Percentiles rank a stretch among this genome's conserved stretches.
Evolutionary conservation across 164 flowering plant genomes (phyloP).

Genomic region (Macadamia integrifolia): DNA sequence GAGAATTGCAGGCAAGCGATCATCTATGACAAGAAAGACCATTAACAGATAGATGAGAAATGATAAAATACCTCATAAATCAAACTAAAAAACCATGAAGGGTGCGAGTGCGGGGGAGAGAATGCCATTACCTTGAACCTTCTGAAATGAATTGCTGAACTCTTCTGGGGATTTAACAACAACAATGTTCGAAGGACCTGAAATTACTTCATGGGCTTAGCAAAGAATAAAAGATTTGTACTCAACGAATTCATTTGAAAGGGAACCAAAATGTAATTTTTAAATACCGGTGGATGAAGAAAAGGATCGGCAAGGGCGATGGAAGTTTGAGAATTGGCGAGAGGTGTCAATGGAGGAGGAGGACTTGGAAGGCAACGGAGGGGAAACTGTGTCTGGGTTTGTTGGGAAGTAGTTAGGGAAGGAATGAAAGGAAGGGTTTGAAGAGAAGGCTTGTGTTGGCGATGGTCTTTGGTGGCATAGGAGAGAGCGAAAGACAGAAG

Average conservation of each 20-base stretch:
- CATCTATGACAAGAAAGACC: constrained; percentile 31
- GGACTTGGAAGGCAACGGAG: background rate
- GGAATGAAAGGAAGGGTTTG: background rate
- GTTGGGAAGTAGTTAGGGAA: background rate
- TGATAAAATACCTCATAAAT: background rate
- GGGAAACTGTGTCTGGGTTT: background rate
- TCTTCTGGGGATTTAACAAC: constrained; percentile 38
- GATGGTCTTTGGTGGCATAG: background rate
- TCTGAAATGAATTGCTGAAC: constrained; percentile 25
- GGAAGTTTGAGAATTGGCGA: background rate
- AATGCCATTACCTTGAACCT: constrained; percentile 37
- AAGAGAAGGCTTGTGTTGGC: background rate
- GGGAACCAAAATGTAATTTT: background rate
- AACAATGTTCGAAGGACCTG: constrained; percentile 41
- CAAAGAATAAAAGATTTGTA: too few relatives aligned
- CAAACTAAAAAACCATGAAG: background rate
- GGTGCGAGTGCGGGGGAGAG: background rate
- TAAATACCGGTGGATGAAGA: background rate
- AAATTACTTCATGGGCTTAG: constrained; percentile 5
- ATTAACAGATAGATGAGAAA: background rate
- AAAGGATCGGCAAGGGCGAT: background rate
- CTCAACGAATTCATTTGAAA: too few relatives aligned
- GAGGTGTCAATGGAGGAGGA: background rate
- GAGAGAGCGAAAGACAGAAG: background rate
- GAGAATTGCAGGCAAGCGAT: constrained; percentile 59